A percentile compares a stretch with the other conserved stretches of the same genome.
phyloP scores from a whole-genome alignment of 2,329 filamentous ascomycete species.

The Podosphaera leucotricha region DNA sequence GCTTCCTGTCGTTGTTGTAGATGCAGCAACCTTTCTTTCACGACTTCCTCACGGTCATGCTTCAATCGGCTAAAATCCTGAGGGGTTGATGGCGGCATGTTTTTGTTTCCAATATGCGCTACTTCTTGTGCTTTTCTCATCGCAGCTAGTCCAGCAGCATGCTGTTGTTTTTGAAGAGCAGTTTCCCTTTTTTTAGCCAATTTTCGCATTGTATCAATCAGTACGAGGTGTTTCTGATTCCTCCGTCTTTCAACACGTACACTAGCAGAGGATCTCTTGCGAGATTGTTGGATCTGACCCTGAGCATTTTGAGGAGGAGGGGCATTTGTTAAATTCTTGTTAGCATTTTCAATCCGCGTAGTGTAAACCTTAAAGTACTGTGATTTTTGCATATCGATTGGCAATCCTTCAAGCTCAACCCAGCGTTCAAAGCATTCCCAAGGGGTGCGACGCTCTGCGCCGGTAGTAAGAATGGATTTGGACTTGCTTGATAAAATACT shows the following conservation, averaged over 20 bases:
- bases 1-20: constrained; percentile 18
- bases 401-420: constrained; percentile 76
- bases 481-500: constrained; percentile 54
- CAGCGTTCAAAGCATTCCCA: constrained; percentile 99
- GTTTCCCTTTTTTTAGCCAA: constrained; percentile 84
- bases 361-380: constrained; percentile 70
- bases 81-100: constrained; percentile 38
- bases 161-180: constrained; percentile 64
- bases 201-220: constrained; percentile 90
- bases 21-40: constrained; percentile 34
- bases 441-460: constrained; percentile 69
- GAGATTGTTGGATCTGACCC: constrained; percentile 27
- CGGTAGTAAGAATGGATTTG: constrained; percentile 55
- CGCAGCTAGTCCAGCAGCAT: constrained; percentile 50
- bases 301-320: constrained; percentile 14
- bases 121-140: constrained; percentile 60
- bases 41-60: constrained; percentile 56
- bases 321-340: constrained; percentile 23
- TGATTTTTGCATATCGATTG: constrained; percentile 82
- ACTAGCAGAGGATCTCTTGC: constrained; percentile 52
- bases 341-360: constrained; percentile 33
- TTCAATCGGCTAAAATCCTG: constrained; percentile 78
- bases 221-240: constrained; percentile 63
- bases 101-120: constrained; percentile 21
- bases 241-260: constrained; percentile 68